phyloP scores from a whole-genome alignment of 2,329 filamentous ascomycete genomes.

The Alternaria ethzedia region DNA sequence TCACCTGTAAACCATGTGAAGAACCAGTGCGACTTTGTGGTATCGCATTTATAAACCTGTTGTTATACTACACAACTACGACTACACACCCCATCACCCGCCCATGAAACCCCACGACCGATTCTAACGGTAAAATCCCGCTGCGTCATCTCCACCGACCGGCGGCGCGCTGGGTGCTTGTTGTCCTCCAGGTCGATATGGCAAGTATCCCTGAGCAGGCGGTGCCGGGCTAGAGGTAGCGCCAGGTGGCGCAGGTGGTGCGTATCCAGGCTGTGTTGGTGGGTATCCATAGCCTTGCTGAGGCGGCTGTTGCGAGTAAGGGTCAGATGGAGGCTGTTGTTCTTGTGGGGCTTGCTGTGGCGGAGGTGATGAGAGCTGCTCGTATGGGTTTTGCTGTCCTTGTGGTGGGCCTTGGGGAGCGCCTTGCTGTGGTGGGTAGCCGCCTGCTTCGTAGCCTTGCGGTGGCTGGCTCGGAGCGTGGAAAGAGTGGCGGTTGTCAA shows the following conservation, averaged over 20 bases:
- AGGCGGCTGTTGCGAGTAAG: constrained; percentile 37
- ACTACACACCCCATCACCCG: not conserved
- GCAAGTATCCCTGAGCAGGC: constrained; percentile 32
- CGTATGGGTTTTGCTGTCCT: constrained; percentile 33
- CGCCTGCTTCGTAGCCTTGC: constrained; percentile 31
- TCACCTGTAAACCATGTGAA: not conserved
- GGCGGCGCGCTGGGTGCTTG: constrained; percentile 38
- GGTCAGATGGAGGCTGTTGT: constrained; percentile 35
- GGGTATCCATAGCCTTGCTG: constrained; percentile 40
- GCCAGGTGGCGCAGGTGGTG: constrained; percentile 40
- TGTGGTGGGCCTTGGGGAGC: constrained; percentile 23
- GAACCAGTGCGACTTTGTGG: not conserved
- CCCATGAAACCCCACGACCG: not conserved
- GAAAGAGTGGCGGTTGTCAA: constrained; percentile 54
- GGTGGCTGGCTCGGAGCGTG: constrained; percentile 28
- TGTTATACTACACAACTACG: not conserved
- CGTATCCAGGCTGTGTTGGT: constrained; percentile 41
- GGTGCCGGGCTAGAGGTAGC: constrained; percentile 31
- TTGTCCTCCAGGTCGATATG: constrained; percentile 44
- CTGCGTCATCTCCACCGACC: constrained; percentile 40
- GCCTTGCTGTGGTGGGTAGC: constrained; percentile 36
- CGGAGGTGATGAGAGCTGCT: constrained; percentile 36
- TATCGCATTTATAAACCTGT: not conserved
- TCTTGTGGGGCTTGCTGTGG: constrained; percentile 28
- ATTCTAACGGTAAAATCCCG: constrained; percentile 35